These are phyloP conservation scores for Bolboschoenoplectus hybrid DNA, from an alignment of 202 grass and related monocot species.

Conservation along the genomic window DNA sequence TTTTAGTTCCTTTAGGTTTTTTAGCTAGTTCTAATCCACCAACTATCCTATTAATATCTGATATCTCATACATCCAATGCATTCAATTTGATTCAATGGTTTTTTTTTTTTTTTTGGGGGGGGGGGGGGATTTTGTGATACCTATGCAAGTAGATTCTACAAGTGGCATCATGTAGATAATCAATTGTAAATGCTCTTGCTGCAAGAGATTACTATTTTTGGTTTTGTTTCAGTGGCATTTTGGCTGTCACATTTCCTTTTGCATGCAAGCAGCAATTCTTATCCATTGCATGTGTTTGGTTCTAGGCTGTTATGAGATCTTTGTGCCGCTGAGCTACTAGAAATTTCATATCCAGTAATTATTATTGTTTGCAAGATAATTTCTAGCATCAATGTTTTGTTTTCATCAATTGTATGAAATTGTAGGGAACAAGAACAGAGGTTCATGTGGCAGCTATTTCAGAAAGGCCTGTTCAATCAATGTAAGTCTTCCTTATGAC, in stretches of 20 bases:
- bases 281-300: slow-evolving; percentile 14
- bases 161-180: background rate
- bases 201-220: background rate
- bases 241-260: background rate
- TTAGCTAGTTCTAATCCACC: background rate
- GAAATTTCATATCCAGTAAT: slow-evolving; percentile 4
- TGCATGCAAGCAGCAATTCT: slow-evolving; percentile 14
- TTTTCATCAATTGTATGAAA: slow-evolving; percentile 9
- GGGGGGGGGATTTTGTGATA: background rate
- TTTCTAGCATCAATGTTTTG: background rate
- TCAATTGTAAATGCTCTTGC: background rate
- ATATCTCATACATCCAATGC: background rate
- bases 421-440: slow-evolving; percentile 48
- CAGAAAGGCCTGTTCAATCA: slow-evolving; percentile 52
- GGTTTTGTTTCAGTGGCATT: background rate
- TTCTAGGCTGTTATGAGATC: background rate
- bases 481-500: slow-evolving; percentile 48
- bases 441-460: slow-evolving; percentile 49
- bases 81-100: slow-evolving; percentile 8
- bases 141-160: background rate
- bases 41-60: background rate
- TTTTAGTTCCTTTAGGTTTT: background rate
- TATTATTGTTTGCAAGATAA: background rate
- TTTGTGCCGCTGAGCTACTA: background rate
- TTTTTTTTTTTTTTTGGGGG: too few species aligned